phyloP scores from a whole-genome alignment of 306 rosid species.

The Aeschynomene evenia region DNA sequence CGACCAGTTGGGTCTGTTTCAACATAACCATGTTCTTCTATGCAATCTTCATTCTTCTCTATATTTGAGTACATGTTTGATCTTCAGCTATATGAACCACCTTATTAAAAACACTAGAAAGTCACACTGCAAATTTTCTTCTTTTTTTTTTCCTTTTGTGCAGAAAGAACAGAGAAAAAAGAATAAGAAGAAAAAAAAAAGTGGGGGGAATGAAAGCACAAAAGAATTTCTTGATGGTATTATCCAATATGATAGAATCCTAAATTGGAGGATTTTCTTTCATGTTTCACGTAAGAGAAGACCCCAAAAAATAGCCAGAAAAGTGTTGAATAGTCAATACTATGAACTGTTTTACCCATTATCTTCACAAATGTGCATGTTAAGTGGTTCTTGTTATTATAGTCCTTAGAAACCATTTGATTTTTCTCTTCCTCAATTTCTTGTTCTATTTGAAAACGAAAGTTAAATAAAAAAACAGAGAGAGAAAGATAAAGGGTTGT shows the following conservation, averaged over 20 bases:
- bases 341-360: constrained; percentile 59
- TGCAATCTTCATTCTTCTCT: constrained; percentile 30
- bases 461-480: neutral
- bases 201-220: neutral
- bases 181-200: neutral
- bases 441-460: constrained; percentile 37
- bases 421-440: neutral
- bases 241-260: neutral
- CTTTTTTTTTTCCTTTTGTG: neutral
- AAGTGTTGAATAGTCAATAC: constrained; percentile 54
- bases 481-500: neutral
- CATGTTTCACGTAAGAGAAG: constrained; percentile 65
- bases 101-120: neutral
- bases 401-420: constrained; percentile 46
- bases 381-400: constrained; percentile 39
- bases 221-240: neutral
- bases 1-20: constrained; percentile 88
- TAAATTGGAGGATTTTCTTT: constrained; percentile 57
- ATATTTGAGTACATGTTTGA: constrained; percentile 43
- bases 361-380: constrained; percentile 40
- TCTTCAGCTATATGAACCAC: neutral
- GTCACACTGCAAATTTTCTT: neutral
- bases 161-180: neutral
- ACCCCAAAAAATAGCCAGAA: constrained; percentile 61
- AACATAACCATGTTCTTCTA: constrained; percentile 40